Conservation (phyloP, 768 basidiomycete genomes). For the Gymnopilus junonius region DNA sequence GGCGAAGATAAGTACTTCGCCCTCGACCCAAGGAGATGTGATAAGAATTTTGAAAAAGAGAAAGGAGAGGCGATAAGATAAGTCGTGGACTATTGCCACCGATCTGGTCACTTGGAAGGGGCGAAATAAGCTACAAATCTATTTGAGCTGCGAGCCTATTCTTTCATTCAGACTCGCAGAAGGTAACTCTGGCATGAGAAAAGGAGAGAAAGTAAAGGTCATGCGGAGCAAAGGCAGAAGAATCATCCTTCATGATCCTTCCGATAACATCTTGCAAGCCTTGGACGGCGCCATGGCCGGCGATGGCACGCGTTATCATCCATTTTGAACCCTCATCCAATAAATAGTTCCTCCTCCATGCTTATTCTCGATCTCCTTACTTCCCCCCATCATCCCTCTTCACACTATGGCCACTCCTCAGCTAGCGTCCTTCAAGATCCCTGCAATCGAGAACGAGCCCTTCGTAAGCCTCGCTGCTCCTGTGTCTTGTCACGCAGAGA, state of each 20-base stretch:
- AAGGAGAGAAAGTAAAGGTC: not conserved
- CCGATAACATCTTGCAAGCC: conserved; percentile 13
- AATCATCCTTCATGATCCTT: conserved; percentile 13
- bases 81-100: not conserved
- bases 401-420: conserved; percentile 65
- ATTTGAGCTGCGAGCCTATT: not conserved
- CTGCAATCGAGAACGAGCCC: conserved; percentile 89
- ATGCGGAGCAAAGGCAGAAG: not conserved
- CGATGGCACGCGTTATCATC: conserved; percentile 7
- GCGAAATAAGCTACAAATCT: not conserved
- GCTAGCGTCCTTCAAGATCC: conserved; percentile 86
- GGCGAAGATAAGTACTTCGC: no score
- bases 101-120: not conserved
- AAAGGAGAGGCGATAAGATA: not conserved
- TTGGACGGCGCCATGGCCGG: conserved; percentile 5
- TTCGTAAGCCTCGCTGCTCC: conserved; percentile 59
- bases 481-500: not conserved
- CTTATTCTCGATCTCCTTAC: not conserved
- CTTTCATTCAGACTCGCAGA: not conserved
- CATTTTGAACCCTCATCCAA: conserved; percentile 10
- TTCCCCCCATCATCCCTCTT: conserved; percentile 27
- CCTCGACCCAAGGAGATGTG: no score
- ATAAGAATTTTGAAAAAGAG: not conserved
- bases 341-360: conserved; percentile 10
- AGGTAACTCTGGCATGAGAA: not conserved